phyloP scores from a whole-genome alignment of 352 stramenopile species.

The Phytophthora multivora region DNA sequence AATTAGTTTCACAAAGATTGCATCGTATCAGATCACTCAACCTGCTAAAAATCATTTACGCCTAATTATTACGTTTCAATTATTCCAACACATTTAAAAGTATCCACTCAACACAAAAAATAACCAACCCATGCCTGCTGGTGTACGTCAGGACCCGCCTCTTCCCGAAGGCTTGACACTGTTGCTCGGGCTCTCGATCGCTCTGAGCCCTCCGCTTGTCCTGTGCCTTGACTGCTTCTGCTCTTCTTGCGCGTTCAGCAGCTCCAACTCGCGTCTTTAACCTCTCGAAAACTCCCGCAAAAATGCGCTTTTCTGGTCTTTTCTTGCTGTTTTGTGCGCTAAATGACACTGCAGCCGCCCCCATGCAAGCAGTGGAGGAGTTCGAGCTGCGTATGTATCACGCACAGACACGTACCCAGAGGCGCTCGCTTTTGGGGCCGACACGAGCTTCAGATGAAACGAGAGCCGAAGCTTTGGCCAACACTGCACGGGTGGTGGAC shows the following conservation, averaged over 20 bases:
- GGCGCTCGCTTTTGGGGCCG: constrained; percentile 42
- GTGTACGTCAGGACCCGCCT: constrained; percentile 1
- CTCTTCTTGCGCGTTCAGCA: constrained; percentile 1
- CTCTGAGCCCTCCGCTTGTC: constrained; percentile 29
- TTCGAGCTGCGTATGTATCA: constrained; percentile 35
- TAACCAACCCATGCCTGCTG: constrained; percentile 22
- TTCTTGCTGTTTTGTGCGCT: constrained; percentile 16
- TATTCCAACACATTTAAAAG: constrained; percentile 14
- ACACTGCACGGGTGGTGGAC: constrained; percentile 48
- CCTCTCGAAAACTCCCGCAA: constrained; percentile 2
- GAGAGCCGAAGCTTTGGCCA: constrained; percentile 47
- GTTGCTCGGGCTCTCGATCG: constrained; percentile 31
- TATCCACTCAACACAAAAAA: constrained; percentile 15
- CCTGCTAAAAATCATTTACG: too few relatives aligned
- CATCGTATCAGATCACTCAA: constrained; percentile 14
- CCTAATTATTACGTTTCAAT: background rate
- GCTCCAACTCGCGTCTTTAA: constrained; percentile 11
- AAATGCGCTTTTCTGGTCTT: constrained; percentile 18
- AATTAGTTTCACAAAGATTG: too few relatives aligned
- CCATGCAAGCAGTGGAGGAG: constrained; percentile 12
- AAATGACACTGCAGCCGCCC: background rate
- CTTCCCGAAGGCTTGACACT: constrained; percentile 27
- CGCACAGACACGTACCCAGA: constrained; percentile 29
- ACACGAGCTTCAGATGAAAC: constrained; percentile 46
- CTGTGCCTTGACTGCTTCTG: constrained; percentile 32